A percentile compares a stretch with the other conserved stretches of the same genome.
These are phyloP conservation scores for Cucumis hystrix DNA, from an alignment of 306 rosid species.

Conservation along the genomic window DNA sequence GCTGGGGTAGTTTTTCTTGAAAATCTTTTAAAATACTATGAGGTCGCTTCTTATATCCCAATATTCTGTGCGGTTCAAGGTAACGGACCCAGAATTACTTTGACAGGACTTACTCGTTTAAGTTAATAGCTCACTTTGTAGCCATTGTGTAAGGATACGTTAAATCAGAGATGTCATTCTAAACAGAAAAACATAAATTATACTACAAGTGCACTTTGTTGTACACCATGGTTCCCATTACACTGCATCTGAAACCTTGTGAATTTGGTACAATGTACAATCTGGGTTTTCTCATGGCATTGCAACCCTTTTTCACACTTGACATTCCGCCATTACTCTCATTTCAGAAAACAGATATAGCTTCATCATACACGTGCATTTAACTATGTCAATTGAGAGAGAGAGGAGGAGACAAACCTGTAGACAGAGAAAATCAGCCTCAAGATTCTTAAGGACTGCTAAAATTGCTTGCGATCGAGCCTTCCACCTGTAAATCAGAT, in stretches of 20 bases:
- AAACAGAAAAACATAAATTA: not conserved
- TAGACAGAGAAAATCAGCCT: conserved; percentile 79
- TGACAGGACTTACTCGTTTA: not conserved
- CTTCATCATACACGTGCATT: not conserved
- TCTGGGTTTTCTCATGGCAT: not conserved
- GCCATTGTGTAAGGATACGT: not conserved
- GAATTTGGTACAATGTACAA: not conserved
- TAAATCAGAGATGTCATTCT: not conserved
- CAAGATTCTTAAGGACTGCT: conserved; percentile 40
- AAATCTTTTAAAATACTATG: not conserved
- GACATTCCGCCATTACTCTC: not conserved
- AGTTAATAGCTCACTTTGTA: not conserved
- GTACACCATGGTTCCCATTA: not conserved
- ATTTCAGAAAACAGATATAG: not conserved
- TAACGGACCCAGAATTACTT: not conserved
- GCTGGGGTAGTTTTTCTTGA: not conserved
- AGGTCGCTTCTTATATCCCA: not conserved
- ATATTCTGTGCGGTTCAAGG: not conserved
- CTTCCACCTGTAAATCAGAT: conserved; percentile 48
- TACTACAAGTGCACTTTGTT: not conserved
- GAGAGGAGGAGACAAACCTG: conserved; percentile 31
- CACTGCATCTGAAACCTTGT: not conserved
- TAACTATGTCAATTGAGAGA: not conserved
- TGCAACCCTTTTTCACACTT: not conserved
- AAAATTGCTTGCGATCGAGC: conserved; percentile 59